These are phyloP conservation scores for Lophiotrema nucula DNA, from an alignment of 495 filamentous ascomycete genomes.

Conservation along the genomic window DNA sequence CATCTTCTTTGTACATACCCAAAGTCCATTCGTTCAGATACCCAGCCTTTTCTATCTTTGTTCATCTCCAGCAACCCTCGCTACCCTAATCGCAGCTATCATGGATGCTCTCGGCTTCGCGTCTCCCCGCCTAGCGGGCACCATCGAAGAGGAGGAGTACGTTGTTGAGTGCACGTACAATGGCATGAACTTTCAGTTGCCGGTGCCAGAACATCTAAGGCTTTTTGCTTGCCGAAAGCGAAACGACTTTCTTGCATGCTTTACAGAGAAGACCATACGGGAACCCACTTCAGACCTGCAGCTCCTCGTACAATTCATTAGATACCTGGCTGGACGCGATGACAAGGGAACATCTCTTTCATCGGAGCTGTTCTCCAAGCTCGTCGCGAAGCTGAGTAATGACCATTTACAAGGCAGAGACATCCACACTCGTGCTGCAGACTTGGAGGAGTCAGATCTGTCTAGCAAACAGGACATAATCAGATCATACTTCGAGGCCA, in stretches of 20 bases:
- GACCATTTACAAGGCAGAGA: constrained; percentile 10
- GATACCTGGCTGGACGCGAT: constrained; percentile 10
- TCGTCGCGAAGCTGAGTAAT: constrained; percentile 6
- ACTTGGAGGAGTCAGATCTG: constrained; percentile 1
- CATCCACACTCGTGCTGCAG: constrained; percentile 15
- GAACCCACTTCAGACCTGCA: constrained; percentile 15
- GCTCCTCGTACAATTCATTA: constrained; percentile 12
- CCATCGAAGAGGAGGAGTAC: constrained; percentile 9
- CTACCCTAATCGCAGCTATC: not conserved
- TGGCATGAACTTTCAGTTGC: constrained; percentile 7
- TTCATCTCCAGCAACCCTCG: not conserved
- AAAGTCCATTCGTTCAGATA: constrained; percentile 5
- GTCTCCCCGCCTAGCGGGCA: not conserved
- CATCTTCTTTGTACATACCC: not conserved
- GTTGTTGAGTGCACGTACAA: constrained; percentile 4
- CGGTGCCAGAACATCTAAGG: constrained; percentile 8
- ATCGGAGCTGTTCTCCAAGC: constrained; percentile 12
- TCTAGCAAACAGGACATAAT: constrained; percentile 15
- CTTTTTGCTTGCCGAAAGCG: constrained; percentile 8
- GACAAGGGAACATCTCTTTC: not conserved
- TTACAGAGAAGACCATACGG: not conserved
- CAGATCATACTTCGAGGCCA: constrained; percentile 17
- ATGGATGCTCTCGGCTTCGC: not conserved
- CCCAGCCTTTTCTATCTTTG: not conserved
- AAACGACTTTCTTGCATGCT: constrained; percentile 11